Conservation (phyloP, 352 stramenopile species). For the Globisporangium mamillatum region DNA sequence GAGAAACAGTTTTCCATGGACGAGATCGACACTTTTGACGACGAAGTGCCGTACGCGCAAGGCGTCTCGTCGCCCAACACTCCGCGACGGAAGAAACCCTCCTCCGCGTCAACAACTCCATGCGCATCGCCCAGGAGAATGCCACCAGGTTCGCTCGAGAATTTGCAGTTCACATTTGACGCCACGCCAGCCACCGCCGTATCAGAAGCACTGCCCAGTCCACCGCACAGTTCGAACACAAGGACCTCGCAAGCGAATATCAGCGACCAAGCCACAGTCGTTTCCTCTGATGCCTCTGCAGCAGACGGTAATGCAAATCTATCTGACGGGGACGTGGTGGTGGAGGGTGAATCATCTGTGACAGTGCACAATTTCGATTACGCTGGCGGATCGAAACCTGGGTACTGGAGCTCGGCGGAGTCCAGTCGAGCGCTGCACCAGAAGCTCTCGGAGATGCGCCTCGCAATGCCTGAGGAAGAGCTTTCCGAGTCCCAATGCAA, state of each 20-base stretch:
- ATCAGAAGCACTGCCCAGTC: neutral
- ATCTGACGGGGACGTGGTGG: neutral
- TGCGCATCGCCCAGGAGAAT: conserved; percentile 3
- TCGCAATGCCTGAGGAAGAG: conserved; percentile 11
- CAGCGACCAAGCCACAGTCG: neutral
- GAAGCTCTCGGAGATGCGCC: conserved; percentile 23
- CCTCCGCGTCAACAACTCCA: neutral
- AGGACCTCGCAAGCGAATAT: neutral
- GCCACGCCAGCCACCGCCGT: neutral
- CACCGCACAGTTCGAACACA: neutral
- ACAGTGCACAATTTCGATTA: conserved; percentile 20
- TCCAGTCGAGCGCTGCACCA: conserved; percentile 21
- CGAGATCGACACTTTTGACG: conserved; percentile 31
- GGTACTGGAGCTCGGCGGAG: conserved; percentile 23
- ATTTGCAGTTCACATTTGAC: neutral
- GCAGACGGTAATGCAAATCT: neutral
- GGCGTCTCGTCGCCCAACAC: conserved; percentile 22
- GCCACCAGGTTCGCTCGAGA: neutral
- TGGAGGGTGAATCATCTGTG: neutral
- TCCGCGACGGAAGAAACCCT: conserved; percentile 6
- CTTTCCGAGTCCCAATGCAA: neutral
- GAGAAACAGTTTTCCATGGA: conserved; percentile 23
- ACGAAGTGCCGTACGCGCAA: conserved; percentile 37
- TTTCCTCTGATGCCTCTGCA: neutral
- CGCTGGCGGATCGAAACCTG: conserved; percentile 5